phyloP scores from a whole-genome alignment of 2,329 filamentous ascomycete species.

The Verticillium albo-atrum region DNA sequence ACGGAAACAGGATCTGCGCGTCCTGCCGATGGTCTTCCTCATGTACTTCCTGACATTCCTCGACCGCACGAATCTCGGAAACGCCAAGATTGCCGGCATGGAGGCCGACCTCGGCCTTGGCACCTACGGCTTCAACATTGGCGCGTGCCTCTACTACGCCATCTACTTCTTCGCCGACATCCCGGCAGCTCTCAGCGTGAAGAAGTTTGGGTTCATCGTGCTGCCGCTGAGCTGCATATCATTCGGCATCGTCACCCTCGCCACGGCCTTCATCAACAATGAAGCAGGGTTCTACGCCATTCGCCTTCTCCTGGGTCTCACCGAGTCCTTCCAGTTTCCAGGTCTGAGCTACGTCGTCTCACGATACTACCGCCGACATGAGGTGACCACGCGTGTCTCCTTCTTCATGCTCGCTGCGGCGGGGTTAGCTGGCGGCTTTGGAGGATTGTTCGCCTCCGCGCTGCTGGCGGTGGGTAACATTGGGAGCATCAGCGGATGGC shows the following conservation, averaged over 20 bases:
- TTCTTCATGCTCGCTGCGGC: slow-evolving; percentile 62
- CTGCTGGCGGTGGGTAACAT: slow-evolving; percentile 16
- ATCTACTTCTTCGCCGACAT: slow-evolving; percentile 16
- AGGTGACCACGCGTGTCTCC: slow-evolving; percentile 54
- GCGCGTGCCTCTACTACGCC: slow-evolving; percentile 16
- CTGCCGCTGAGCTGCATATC: slow-evolving; percentile 30
- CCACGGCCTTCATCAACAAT: slow-evolving; percentile 55
- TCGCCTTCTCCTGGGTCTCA: slow-evolving; percentile 55
- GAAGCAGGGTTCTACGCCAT: slow-evolving; percentile 45
- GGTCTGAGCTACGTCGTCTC: slow-evolving; percentile 64
- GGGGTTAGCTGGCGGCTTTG: slow-evolving; percentile 62
- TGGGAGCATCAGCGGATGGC: slow-evolving; percentile 38
- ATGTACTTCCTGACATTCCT: slow-evolving; percentile 53
- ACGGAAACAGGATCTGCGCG: slow-evolving; percentile 24
- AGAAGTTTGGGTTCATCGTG: slow-evolving; percentile 13
- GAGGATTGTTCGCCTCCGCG: slow-evolving; percentile 54
- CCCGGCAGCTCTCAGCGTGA: slow-evolving; percentile 14
- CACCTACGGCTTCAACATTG: slow-evolving; percentile 11
- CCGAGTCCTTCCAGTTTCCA: slow-evolving; percentile 62
- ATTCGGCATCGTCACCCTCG: slow-evolving; percentile 55
- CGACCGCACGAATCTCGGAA: slow-evolving; percentile 43
- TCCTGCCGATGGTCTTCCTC: slow-evolving; percentile 46
- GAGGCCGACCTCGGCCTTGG: slow-evolving; percentile 38
- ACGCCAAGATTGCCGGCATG: slow-evolving; percentile 39
- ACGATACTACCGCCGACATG: slow-evolving; percentile 58